Base-by-base conservation (phyloP, 2,329 filamentous ascomycete genomes). In the Seiridium cupressi region DNA sequence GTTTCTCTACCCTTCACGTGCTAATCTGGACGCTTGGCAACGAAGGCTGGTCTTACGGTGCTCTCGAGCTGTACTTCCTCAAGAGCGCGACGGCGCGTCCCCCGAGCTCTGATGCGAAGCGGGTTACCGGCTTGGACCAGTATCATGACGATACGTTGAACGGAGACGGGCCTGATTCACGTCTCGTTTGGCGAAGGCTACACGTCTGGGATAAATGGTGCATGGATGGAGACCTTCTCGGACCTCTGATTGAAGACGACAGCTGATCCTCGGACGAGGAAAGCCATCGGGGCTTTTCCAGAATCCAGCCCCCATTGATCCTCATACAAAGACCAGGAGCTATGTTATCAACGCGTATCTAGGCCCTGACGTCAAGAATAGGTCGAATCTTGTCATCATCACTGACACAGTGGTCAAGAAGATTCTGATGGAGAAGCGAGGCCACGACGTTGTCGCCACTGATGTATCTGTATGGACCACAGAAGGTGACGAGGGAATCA, bases 211-310 rank as follows among this genome's bases (percentile, higher is more conserved):
- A 66, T 68, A 49, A 75, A 77, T 59, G 64, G 70, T 38, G 73
- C 73, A 0, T 79, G 76, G 76, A 68, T 75, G 51, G 65, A 75
- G 48, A 72, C 73, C 1, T 78, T 79, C 60, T 64, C 64, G 5
- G 66, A 65, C 4, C 67, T 76, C 6, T 74, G 73, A 2, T 63
- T 76, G 5, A 60, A 70, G 26, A 65, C 72, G 63, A 71, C 68
- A 34, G 63, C 64, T 6, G 75, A 78, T 55, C 70, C 72, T 6
- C 67, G 74, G 8, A 64, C 62, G 0, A 72, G 72, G 7, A 69
- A 64, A 44, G 69, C 69, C 0, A 44, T 70, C 26, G 73, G 73
- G 7, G 73, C 69, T 1, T 74, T 74, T 60, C 18, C 71, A 74
- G 48, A 72, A 72, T 49, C 63, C 70, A 11, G 69, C 66, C 2